Conservation (phyloP, 2,329 filamentous ascomycete species). For the Aspergillus latus region DNA sequence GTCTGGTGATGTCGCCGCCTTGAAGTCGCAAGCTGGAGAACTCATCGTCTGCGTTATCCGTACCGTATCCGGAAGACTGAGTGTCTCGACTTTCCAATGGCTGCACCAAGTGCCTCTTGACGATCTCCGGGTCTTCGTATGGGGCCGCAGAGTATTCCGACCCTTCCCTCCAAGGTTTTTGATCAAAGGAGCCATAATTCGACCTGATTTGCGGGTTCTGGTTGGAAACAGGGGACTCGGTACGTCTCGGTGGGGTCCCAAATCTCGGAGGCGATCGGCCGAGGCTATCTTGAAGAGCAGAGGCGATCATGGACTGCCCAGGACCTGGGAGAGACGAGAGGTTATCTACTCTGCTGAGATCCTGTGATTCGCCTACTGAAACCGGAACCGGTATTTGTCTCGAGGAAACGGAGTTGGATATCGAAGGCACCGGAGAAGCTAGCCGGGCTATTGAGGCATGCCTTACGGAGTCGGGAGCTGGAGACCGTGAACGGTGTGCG, state of each 20-base stretch:
- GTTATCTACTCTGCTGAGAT: conserved; percentile 61
- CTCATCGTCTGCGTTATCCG: conserved; percentile 64
- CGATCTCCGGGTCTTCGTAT: conserved; percentile 86
- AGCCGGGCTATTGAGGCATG: conserved; percentile 56
- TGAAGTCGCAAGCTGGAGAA: conserved; percentile 93
- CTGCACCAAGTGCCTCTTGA: conserved; percentile 83
- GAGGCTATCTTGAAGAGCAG: conserved; percentile 75
- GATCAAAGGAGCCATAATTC: conserved; percentile 84
- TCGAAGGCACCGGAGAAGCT: conserved; percentile 56
- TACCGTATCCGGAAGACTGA: conserved; percentile 34
- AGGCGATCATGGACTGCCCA: conserved; percentile 82
- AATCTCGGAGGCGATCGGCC: conserved; percentile 51
- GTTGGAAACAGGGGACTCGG: conserved; percentile 58
- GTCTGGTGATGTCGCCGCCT: conserved; percentile 89
- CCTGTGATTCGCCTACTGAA: conserved; percentile 55
- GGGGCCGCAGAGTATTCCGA: conserved; percentile 53
- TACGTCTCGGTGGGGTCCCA: conserved; percentile 50
- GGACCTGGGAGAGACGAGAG: conserved; percentile 68
- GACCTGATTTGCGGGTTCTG: conserved; percentile 59
- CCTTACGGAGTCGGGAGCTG: conserved; percentile 42
- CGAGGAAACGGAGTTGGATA: conserved; percentile 32
- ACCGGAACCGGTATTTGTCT: conserved; percentile 46
- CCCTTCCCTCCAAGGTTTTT: conserved; percentile 55
- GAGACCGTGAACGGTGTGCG: conserved; percentile 37
- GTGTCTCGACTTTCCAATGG: conserved; percentile 47